phyloP scores from a whole-genome alignment of 1,284 basidiomycete species.

The Fomitopsis betulina region DNA sequence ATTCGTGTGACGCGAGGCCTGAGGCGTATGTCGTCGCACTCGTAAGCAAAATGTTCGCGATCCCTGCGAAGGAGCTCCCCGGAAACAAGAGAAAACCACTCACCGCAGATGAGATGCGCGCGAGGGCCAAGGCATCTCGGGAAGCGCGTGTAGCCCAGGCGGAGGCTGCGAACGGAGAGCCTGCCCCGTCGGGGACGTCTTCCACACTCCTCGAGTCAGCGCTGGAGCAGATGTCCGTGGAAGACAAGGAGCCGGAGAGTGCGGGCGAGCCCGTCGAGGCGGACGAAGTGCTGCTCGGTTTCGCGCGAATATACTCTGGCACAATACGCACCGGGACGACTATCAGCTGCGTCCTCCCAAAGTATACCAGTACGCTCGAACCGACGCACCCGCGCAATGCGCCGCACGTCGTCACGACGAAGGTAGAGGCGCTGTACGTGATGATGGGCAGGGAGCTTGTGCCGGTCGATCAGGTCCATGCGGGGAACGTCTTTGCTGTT shows the following conservation, averaged over 20 bases:
- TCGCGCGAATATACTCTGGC: slow-evolving; percentile 92
- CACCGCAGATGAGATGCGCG: slow-evolving; percentile 86
- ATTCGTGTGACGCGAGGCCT: slow-evolving; percentile 59
- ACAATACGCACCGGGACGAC: slow-evolving; percentile 64
- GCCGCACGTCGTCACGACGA: slow-evolving; percentile 62
- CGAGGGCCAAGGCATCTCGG: slow-evolving; percentile 60
- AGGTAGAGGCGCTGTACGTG: slow-evolving; percentile 80
- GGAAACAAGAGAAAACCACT: slow-evolving; percentile 76
- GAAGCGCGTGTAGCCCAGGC: slow-evolving; percentile 38
- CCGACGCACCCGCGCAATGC: slow-evolving; percentile 69
- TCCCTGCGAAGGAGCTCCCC: slow-evolving; percentile 76
- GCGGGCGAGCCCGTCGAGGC: slow-evolving; percentile 18
- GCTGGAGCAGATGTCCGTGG: slow-evolving; percentile 18
- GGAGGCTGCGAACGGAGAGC: slow-evolving; percentile 17
- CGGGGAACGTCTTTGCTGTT: slow-evolving; percentile 95
- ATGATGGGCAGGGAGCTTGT: slow-evolving; percentile 98
- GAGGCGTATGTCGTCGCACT: slow-evolving; percentile 76
- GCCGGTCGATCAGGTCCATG: slow-evolving; percentile 79
- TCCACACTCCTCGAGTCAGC: slow-evolving; percentile 20
- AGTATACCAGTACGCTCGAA: slow-evolving; percentile 72
- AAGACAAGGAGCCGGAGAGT: slow-evolving; percentile 7
- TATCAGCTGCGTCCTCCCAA: slow-evolving; percentile 82
- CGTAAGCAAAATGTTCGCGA: slow-evolving; percentile 99
- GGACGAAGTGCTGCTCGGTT: slow-evolving; percentile 79
- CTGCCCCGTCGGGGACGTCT: slow-evolving; percentile 16